Evolutionary conservation across 1,284 basidiomycete genomes (phyloP), one percentile per base, ranked within the genome.

Genomic region (Melampsora larici-populina): DNA sequence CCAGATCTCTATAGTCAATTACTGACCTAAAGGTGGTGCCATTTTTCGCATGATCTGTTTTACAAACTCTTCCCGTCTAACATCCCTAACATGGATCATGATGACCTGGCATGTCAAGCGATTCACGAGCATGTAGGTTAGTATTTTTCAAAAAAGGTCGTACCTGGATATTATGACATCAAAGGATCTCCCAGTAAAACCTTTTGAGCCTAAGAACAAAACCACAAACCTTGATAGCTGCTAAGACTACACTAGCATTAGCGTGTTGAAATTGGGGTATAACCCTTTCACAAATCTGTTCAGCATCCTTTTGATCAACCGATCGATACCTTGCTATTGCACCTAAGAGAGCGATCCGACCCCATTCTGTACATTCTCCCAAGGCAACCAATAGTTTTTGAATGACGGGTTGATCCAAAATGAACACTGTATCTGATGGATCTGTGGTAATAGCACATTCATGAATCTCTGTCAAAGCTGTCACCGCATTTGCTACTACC

Each of bases 11-110:
- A 65, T 7, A 49, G 40, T 18, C 11, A 31, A 51, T 17, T 15
- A 80, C 84, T 70, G 26, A 87, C 86, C 86, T 65, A 99, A 86
- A 26, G 97, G 97, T 9, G 96, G 96, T 0, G 95, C 96, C 95
- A 99, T 97, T 86, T 99, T 99, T 71, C 92, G 89, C 51, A 95
- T 87, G 40, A 99, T 88, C 80, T 92, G 90, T 82, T 92, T 93
- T 77, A 90, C 87, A 79, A 99, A 88, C 31, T 96, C 94, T 78
- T 95, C 93, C 79, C 93, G 87, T 70, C 87, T 87, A 33, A 97
- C 91, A 65, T 88, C 85, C 77, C 92, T 90, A 86, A 97, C 92
- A 83, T 97, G 94, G 79, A 97, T 95, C 92, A 99, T 96, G 80
- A 99, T 91, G 66, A 96, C 94, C 92, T 94, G 78, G 46, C 9